Base-by-base conservation (phyloP, 2,329 filamentous ascomycete species). In the Alternaria burnsii region DNA sequence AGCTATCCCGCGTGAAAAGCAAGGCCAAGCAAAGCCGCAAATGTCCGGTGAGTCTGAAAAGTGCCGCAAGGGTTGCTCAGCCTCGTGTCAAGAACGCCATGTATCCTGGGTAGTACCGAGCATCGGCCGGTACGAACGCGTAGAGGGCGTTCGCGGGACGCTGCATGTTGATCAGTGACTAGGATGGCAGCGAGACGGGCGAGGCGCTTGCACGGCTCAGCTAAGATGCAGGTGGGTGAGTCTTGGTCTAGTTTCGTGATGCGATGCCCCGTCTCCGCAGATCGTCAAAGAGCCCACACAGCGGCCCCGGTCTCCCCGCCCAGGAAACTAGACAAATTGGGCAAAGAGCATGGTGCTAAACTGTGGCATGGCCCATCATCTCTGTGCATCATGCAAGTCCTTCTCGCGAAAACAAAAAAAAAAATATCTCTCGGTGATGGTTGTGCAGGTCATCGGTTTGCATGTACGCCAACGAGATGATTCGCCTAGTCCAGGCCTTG, bases 61-160 rank as follows among this genome's bases (percentile, higher is more conserved):
- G 60, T 47, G 53, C 54, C 52, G 24, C 46, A 59, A 50, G n/a
- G 36, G 47, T 42, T 42, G 47, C 60, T 66, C 63, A 64, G 65
- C 65, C 65, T 64, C 42, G 41, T 43, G 38, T 54, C 55, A 47
- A 26, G 53, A 36, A 34, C 55, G 54, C 58, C 51, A 50, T 51
- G 55, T 50, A 28, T 61, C 59, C 42, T 46, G 50, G 54, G 30
- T 41, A 38, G 14, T 22, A 32, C 36, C 30, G 40, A 51, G 42
- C 42, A 54, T 55, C 44, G 52, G 44, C 16, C 34, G n/a, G 40
- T 14, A 20, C 11, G 40, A 42, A 42, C 20, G 20, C 12, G 1
- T 22, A 11, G 38, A 41, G 38, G 38, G 38, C 10, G 20, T 16
- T 42, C 12, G 40, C 40, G 26, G 48, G 26, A 40, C 30, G 16